Evolutionary conservation across 768 basidiomycete genomes (phyloP).

Genomic region (Termitomyces eurrhizus): DNA sequence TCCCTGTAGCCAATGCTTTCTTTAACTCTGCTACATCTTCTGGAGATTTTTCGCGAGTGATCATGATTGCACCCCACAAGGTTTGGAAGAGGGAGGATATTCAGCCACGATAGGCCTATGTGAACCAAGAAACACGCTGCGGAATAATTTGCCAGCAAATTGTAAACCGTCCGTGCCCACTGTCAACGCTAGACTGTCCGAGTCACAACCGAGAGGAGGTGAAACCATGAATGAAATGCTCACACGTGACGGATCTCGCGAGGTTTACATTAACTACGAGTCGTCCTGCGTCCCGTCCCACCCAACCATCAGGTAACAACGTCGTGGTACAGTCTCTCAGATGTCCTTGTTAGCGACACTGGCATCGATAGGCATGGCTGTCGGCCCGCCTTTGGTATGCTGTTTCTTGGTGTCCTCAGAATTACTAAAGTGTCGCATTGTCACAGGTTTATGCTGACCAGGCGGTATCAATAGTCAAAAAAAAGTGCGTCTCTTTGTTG

Average conservation of each 20-base stretch:
- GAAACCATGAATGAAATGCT: background rate
- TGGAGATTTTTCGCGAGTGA: slow-evolving; percentile 7
- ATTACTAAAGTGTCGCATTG: background rate
- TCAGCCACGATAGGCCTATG: background rate
- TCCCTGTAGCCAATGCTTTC: slow-evolving; percentile 33
- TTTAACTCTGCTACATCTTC: slow-evolving; percentile 29
- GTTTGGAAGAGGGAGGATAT: background rate
- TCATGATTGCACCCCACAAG: slow-evolving; percentile 1
- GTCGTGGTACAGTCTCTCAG: background rate
- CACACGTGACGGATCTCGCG: background rate
- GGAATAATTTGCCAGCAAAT: background rate
- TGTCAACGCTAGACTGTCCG: background rate
- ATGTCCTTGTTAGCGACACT: slow-evolving; percentile 61
- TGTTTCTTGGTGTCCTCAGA: background rate
- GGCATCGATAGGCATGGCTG: slow-evolving; percentile 78
- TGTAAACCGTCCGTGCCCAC: background rate
- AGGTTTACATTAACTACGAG: background rate
- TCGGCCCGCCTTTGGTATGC: slow-evolving; percentile 69
- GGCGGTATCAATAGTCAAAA: slow-evolving; percentile 73
- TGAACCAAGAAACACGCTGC: background rate
- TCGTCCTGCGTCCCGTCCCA: background rate
- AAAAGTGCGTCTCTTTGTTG: slow-evolving; percentile 45
- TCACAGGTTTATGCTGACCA: slow-evolving; percentile 78
- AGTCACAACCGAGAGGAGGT: background rate
- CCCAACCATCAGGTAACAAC: background rate